phyloP scores from a whole-genome alignment of 2,329 filamentous ascomycete genomes.

The Leptographium radiaticola region DNA sequence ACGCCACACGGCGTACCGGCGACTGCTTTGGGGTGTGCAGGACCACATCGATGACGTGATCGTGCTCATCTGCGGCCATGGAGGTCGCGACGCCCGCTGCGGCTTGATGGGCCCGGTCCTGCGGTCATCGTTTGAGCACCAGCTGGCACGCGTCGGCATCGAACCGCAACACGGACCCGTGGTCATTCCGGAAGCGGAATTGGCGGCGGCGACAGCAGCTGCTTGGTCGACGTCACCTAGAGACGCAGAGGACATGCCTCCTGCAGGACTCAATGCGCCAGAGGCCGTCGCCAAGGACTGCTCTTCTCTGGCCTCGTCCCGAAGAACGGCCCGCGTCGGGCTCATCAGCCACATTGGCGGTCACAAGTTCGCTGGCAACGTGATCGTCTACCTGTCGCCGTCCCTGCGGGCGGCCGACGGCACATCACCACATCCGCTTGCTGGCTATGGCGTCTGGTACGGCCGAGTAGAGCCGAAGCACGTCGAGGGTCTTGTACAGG shows the following conservation, averaged over 20 bases:
- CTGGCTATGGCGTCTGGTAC: slow-evolving; percentile 70
- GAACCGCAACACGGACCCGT: slow-evolving; percentile 34
- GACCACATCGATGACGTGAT: slow-evolving; percentile 49
- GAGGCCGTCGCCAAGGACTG: too few species aligned
- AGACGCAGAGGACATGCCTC: too few species aligned
- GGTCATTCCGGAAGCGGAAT: slow-evolving; percentile 18
- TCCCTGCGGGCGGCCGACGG: slow-evolving; percentile 25
- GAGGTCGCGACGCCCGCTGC: slow-evolving; percentile 67
- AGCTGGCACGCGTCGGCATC: slow-evolving; percentile 37
- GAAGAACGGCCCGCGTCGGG: slow-evolving; percentile 45
- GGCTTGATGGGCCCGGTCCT: slow-evolving; percentile 68
- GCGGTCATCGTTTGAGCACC: slow-evolving; percentile 52
- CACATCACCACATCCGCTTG: slow-evolving; percentile 40
- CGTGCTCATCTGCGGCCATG: slow-evolving; percentile 84
- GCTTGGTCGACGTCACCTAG: neutral
- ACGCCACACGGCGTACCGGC: slow-evolving; percentile 38
- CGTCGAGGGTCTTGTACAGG: slow-evolving; percentile 60
- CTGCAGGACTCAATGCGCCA: neutral
- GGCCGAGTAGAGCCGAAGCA: slow-evolving; percentile 62
- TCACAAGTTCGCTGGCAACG: slow-evolving; percentile 76
- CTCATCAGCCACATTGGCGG: slow-evolving; percentile 71
- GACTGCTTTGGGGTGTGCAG: slow-evolving; percentile 40
- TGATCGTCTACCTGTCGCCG: slow-evolving; percentile 68
- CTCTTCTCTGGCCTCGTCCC: neutral
- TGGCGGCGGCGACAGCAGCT: neutral